Conservation (phyloP, 2,329 filamentous ascomycete species). For the Penicillium sp. region DNA sequence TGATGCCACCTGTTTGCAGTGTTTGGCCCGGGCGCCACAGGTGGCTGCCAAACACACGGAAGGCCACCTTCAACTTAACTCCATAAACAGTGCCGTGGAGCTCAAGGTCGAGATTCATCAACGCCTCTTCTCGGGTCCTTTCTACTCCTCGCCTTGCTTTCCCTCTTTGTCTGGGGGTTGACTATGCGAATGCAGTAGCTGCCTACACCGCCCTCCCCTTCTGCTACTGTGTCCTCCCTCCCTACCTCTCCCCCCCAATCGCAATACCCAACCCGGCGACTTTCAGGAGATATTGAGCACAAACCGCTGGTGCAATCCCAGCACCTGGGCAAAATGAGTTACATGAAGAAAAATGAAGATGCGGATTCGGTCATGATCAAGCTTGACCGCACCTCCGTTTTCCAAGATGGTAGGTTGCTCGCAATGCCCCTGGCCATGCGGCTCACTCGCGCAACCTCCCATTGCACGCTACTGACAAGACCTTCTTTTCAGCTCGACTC, state of each 20-base stretch:
- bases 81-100: constrained; percentile 29
- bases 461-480: constrained; percentile 15
- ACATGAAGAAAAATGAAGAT: constrained; percentile 99
- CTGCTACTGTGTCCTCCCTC: constrained; percentile 27
- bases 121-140: constrained; percentile 17
- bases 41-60: constrained; percentile 38
- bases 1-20: constrained; percentile 44
- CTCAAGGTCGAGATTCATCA: constrained; percentile 24
- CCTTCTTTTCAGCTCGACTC: constrained; percentile 69
- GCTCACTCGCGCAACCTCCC: constrained; percentile 18
- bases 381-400: constrained; percentile 96
- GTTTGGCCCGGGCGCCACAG: constrained; percentile 34
- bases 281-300: constrained; percentile 24
- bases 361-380: constrained; percentile 90
- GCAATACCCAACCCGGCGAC: constrained; percentile 28
- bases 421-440: constrained; percentile 26
- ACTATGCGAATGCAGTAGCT: constrained; percentile 29
- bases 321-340: constrained; percentile 68
- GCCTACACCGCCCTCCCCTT: constrained; percentile 27
- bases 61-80: constrained; percentile 42
- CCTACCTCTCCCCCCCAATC: constrained; percentile 20
- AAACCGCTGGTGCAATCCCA: constrained; percentile 34
- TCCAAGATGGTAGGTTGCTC: constrained; percentile 81
- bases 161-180: constrained; percentile 11
- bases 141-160: neutral